phyloP scores from a whole-genome alignment of 176 grass and related monocot genomes.

The Carex pumila region DNA sequence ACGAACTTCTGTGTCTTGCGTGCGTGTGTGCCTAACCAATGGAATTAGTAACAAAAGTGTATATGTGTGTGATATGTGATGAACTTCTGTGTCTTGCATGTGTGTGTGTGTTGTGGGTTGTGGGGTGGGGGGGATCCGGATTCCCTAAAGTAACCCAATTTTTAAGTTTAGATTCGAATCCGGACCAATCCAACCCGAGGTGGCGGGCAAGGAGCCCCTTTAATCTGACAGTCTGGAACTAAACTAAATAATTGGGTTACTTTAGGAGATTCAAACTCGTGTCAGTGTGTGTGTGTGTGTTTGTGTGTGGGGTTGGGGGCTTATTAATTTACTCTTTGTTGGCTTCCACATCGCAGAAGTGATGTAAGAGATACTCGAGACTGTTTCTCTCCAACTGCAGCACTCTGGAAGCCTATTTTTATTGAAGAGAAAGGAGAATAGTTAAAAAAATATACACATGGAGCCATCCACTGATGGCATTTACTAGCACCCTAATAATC shows the following conservation, averaged over 20 bases:
- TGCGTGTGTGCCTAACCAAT: not conserved
- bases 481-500: not conserved
- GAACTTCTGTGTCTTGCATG: not conserved
- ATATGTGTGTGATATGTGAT: not conserved
- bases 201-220: no score
- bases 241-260: no score
- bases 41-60: not conserved
- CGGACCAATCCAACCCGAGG: no score
- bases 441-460: not conserved
- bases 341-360: slow-evolving; percentile 76
- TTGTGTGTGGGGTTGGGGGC: not conserved
- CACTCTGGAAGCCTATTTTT: slow-evolving; percentile 72
- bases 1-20: not conserved
- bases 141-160: no score
- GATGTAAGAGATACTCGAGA: slow-evolving; percentile 72
- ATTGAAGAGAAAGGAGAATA: slow-evolving; percentile 14
- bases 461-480: not conserved
- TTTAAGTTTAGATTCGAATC: no score
- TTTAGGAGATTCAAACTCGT: no score
- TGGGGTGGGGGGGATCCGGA: not conserved
- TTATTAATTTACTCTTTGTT: slow-evolving; percentile 59
- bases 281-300: no score
- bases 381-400: slow-evolving; percentile 93
- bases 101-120: not conserved
- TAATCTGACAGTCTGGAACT: no score